A percentile compares a stretch with the other conserved stretches of the same genome.
phyloP scores from a whole-genome alignment of 1,284 basidiomycete species.

The Irpex rosettiformis region DNA sequence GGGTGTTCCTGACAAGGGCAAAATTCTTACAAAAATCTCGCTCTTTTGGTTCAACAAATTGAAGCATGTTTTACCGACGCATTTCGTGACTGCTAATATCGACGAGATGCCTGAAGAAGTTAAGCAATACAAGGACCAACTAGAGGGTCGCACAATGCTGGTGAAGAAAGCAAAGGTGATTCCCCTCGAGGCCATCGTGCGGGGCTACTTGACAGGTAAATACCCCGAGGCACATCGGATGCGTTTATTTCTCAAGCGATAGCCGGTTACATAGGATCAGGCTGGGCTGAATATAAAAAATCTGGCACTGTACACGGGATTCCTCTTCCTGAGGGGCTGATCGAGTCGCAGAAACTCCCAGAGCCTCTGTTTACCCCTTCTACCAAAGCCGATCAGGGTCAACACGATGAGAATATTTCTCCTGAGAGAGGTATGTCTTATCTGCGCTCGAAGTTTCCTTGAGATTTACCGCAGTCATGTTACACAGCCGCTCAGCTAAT shows the following conservation, averaged over 20 bases:
- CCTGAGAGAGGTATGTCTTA: conserved; percentile 41
- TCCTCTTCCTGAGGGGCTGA: conserved; percentile 67
- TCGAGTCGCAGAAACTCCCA: conserved; percentile 84
- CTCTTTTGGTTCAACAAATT: conserved; percentile 95
- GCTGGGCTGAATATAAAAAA: conserved; percentile 93
- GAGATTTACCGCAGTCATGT: conserved; percentile 2
- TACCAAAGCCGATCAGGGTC: conserved; percentile 94
- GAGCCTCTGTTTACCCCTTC: conserved; percentile 94
- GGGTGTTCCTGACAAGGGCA: conserved; percentile 95
- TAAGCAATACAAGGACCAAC: conserved; percentile 62
- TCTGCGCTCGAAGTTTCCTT: conserved; percentile 7
- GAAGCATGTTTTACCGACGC: conserved; percentile 76
- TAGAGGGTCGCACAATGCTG: conserved; percentile 88
- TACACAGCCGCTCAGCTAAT: conserved; percentile 61
- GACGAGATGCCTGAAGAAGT: conserved; percentile 77
- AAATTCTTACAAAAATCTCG: conserved; percentile 86
- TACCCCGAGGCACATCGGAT: conserved; percentile 3
- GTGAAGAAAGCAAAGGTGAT: conserved; percentile 89
- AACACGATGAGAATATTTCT: conserved; percentile 97
- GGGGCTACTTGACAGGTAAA: conserved; percentile 92
- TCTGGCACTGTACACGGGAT: conserved; percentile 90
- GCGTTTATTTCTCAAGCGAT: neutral
- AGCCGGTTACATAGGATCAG: conserved; percentile 65
- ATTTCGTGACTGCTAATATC: conserved; percentile 75
- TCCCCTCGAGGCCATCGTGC: conserved; percentile 95